Conservation (phyloP, 768 basidiomycete genomes). For the Hericium rajendrae region DNA sequence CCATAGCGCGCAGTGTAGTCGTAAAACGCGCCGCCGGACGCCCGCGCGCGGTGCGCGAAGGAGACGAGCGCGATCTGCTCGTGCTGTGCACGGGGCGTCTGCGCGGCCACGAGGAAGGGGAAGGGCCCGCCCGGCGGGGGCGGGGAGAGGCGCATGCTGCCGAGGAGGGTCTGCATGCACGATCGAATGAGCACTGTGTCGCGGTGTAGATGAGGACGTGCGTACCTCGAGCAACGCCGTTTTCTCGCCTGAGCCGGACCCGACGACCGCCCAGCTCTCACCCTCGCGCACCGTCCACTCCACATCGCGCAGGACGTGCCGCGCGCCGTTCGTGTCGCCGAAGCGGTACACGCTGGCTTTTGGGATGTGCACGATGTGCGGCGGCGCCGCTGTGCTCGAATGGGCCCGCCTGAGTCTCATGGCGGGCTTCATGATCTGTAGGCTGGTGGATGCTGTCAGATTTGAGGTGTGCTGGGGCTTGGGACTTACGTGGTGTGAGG, state of each 20-base stretch:
- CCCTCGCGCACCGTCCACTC: constrained; percentile 51
- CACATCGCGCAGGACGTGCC: constrained; percentile 42
- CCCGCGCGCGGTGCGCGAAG: constrained; percentile 52
- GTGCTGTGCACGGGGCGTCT: constrained; percentile 26
- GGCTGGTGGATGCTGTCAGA: neutral
- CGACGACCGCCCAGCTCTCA: constrained; percentile 71
- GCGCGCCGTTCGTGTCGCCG: constrained; percentile 37
- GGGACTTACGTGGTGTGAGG: neutral
- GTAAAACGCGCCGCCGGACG: constrained; percentile 65
- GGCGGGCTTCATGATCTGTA: neutral
- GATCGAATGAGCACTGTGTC: neutral
- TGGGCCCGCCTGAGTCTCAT: neutral
- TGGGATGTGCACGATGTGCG: constrained; percentile 23
- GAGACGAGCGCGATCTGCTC: constrained; percentile 47
- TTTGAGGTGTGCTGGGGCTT: neutral
- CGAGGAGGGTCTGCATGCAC: constrained; percentile 60
- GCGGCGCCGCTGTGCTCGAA: neutral
- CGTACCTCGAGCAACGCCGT: constrained; percentile 53
- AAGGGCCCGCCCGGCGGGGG: constrained; percentile 64
- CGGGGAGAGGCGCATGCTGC: constrained; percentile 62
- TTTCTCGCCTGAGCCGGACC: constrained; percentile 55
- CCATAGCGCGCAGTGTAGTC: constrained; percentile 93
- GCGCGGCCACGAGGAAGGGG: constrained; percentile 47
- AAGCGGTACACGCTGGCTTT: constrained; percentile 48
- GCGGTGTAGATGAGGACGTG: neutral